A percentile compares a stretch with the other conserved stretches of the same genome.
Evolutionary conservation across 1,139 yeast species (phyloP).

Genomic region (Suhomyces chickasaworum): DNA sequence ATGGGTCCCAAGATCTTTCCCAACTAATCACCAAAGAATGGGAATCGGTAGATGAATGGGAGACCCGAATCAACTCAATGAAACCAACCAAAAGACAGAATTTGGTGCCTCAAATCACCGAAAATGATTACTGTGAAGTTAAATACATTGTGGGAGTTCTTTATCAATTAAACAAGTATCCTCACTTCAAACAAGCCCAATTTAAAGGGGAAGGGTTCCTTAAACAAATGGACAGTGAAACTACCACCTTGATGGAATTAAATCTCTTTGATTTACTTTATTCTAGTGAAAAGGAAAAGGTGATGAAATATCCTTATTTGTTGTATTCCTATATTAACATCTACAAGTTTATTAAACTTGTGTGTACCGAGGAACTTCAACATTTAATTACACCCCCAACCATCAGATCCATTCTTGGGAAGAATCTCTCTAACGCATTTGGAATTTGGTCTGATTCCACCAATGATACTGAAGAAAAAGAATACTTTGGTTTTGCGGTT

Average conservation of each 20-base stretch:
- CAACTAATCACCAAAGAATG: slow-evolving; percentile 28
- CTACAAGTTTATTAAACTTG: slow-evolving; percentile 50
- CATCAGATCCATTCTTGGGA: slow-evolving; percentile 56
- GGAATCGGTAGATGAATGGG: slow-evolving; percentile 42
- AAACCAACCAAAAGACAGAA: slow-evolving; percentile 32
- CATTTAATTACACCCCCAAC: slow-evolving; percentile 39
- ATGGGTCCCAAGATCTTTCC: slow-evolving; percentile 29
- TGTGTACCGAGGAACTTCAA: slow-evolving; percentile 42
- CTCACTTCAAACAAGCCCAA: slow-evolving; percentile 1
- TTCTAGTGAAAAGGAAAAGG: slow-evolving; percentile 56
- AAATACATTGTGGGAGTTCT: slow-evolving; percentile 39
- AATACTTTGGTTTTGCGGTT: slow-evolving; percentile 67
- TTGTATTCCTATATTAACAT: slow-evolving; percentile 52
- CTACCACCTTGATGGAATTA: slow-evolving; percentile 24
- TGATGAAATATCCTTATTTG: slow-evolving; percentile 51
- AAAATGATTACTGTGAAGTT: slow-evolving; percentile 41
- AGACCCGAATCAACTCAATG: slow-evolving; percentile 24
- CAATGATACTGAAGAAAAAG: slow-evolving; percentile 49
- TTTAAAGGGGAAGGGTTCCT: slow-evolving; percentile 10
- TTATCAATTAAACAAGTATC: slow-evolving; percentile 26
- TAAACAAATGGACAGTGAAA: slow-evolving; percentile 15
- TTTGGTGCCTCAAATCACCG: slow-evolving; percentile 37
- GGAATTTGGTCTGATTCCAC: slow-evolving; percentile 63
- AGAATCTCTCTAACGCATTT: slow-evolving; percentile 72
- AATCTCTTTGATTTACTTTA: slow-evolving; percentile 50